Conservation (phyloP, 1,284 basidiomycete species). For the Anthracocystis panici-leucophaei region DNA sequence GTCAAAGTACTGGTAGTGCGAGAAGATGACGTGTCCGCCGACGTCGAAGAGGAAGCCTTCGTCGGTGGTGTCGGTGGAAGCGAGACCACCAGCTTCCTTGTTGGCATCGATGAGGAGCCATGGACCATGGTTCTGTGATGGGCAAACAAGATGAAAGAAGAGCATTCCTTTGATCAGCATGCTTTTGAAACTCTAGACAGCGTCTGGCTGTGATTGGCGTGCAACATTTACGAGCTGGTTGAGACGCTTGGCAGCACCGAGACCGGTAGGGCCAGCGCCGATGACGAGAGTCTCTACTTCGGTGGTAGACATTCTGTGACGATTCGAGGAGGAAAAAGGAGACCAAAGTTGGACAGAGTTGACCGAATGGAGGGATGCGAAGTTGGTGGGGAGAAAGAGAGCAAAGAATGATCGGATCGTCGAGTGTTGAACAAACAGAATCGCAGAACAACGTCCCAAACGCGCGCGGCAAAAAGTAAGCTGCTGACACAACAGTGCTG, state of each 20-base stretch:
- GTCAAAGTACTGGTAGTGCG: slow-evolving; percentile 74
- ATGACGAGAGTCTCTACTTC: slow-evolving; percentile 69
- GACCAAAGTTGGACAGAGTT: slow-evolving; percentile 1
- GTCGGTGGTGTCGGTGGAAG: slow-evolving; percentile 72
- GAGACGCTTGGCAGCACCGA: slow-evolving; percentile 73
- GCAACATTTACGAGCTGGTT: slow-evolving; percentile 70
- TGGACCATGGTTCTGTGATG: slow-evolving; percentile 68
- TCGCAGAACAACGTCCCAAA: neutral
- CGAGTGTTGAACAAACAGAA: neutral
- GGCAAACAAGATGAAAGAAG: too few species aligned
- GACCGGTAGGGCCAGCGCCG: slow-evolving; percentile 71
- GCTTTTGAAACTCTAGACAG: neutral
- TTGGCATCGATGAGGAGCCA: slow-evolving; percentile 72
- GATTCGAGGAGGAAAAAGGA: neutral
- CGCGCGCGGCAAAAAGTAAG: neutral
- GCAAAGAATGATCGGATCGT: neutral
- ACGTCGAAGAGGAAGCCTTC: slow-evolving; percentile 75
- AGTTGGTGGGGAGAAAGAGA: slow-evolving; percentile 3
- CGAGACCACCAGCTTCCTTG: slow-evolving; percentile 72
- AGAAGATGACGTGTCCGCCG: slow-evolving; percentile 74
- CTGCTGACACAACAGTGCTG: neutral
- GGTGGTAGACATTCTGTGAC: slow-evolving; percentile 34
- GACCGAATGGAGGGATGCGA: neutral
- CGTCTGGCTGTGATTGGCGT: neutral
- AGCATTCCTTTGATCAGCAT: slow-evolving; percentile 5